A percentile compares a stretch with the other conserved stretches of the same genome.
Conservation (phyloP, 2,329 filamentous ascomycete genomes). For the Exophiala bonariae region DNA sequence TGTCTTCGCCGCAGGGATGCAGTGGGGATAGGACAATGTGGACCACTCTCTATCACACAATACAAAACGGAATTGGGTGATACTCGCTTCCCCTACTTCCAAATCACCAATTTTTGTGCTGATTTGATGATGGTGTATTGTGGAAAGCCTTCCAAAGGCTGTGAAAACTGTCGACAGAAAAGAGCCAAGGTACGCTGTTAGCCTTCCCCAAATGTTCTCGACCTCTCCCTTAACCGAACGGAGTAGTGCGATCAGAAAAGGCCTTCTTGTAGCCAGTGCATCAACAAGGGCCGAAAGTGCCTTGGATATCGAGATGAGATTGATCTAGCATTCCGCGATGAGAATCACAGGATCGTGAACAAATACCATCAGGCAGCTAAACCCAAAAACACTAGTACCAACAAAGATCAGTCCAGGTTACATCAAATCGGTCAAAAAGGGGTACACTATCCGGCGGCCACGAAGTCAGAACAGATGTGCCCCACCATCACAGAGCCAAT, state of each 20-base stretch:
- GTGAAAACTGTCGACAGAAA: conserved; percentile 42
- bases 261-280: conserved; percentile 63
- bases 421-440: not conserved
- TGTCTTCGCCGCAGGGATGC: no score
- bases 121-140: conserved; percentile 38
- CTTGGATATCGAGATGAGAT: conserved; percentile 65
- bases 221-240: not conserved
- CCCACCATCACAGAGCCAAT: not conserved
- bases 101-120: not conserved
- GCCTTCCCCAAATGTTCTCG: conserved; percentile 12
- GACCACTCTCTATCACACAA: no score
- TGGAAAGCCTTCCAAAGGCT: conserved; percentile 46
- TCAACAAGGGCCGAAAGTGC: conserved; percentile 59
- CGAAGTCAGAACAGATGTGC: not conserved
- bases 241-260: conserved; percentile 60
- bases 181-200: conserved; percentile 37
- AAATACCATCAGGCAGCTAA: not conserved
- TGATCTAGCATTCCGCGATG: conserved; percentile 66
- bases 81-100: no score
- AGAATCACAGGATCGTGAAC: conserved; percentile 46
- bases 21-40: no score
- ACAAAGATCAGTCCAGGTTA: not conserved
- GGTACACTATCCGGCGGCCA: no score
- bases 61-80: no score
- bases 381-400: not conserved